These are phyloP conservation scores for Penicillium coffeae DNA, from an alignment of 495 filamentous ascomycete species.

Conservation along the genomic window DNA sequence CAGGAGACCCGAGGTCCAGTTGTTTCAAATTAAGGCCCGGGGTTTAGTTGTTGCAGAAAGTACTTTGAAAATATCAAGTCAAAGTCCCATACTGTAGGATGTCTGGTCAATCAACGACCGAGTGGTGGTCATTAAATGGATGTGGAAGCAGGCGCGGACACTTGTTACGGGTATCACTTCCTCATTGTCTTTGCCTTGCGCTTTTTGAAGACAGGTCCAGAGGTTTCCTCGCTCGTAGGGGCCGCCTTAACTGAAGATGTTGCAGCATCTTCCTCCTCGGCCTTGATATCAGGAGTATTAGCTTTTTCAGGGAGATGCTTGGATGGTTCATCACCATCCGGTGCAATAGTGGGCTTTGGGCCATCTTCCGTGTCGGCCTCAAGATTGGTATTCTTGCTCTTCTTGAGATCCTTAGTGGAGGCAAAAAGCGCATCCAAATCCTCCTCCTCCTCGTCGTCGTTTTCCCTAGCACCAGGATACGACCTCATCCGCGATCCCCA, in stretches of 20 bases:
- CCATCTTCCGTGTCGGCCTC: slow-evolving; percentile 10
- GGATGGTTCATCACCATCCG: slow-evolving; percentile 15
- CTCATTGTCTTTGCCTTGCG: slow-evolving; percentile 72
- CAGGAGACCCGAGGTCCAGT: no score
- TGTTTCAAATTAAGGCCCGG: no score
- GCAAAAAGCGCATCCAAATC: slow-evolving; percentile 70
- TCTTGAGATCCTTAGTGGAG: slow-evolving; percentile 48
- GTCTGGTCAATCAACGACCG: neutral
- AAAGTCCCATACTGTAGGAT: no score
- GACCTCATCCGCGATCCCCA: slow-evolving; percentile 71
- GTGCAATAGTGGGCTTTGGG: neutral
- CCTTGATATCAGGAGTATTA: slow-evolving; percentile 11
- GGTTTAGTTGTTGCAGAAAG: no score
- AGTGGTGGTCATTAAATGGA: neutral
- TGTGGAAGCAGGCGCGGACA: no score
- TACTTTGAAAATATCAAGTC: no score
- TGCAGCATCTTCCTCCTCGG: slow-evolving; percentile 26
- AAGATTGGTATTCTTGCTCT: slow-evolving; percentile 22
- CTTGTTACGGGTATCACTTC: neutral
- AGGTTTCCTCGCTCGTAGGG: slow-evolving; percentile 23
- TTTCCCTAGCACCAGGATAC: slow-evolving; percentile 50
- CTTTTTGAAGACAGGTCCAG: slow-evolving; percentile 80
- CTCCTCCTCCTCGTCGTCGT: slow-evolving; percentile 43
- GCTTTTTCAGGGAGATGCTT: neutral
- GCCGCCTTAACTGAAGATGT: slow-evolving; percentile 15